Evolutionary conservation across 2,329 filamentous ascomycete species (phyloP), one percentile per base, ranked within the genome.

Genomic region (Mycosphaerelloides madeirae): DNA sequence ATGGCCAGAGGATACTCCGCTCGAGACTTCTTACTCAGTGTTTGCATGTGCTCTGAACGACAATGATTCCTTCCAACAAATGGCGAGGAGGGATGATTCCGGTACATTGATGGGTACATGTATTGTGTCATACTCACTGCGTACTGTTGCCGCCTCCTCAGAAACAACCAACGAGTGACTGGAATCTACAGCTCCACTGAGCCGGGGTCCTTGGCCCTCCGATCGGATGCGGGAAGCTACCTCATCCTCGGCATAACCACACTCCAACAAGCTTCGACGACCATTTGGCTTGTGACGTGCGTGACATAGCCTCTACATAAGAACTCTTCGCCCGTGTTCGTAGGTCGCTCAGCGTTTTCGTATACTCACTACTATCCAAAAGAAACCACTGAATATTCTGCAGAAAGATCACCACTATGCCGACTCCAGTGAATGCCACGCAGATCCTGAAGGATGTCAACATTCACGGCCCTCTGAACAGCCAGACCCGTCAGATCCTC

Each of bases 401-500:
- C 32, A 40, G 15, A 34, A 15, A 36, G 4, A 41, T 8, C 20
- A 35, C 22, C 39, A 53, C 14, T 35, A 55, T 55, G 52, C 50
- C 53, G 42, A 55, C 48, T 39, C 57, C 59, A 33, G 56, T 59
- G 33, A 59, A 60, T 44, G 48, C 55, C 33, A 85, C 95, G 45
- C 72, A 77, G 54, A 85, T 95, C 64, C 84, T 96, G 57, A 83
- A 89, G 68, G 89, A 89, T 70, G 90, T 96, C 64, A 81, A 83
- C 70, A 80, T 97, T 76, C 83, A 88, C 61, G 91, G 88, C 63
- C 70, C 79, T 51, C 73, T 97, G 64, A 82, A 81, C 62, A 81
- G 91, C 48, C 74, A 84, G 58, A 84, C 90, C 68, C 82, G 81
- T 73, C 91, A 95, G 77, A 94, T 98, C 67, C 80, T 97, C 55